phyloP scores from a whole-genome alignment of 148 eudicot genomes.

The Cornus kousa region DNA sequence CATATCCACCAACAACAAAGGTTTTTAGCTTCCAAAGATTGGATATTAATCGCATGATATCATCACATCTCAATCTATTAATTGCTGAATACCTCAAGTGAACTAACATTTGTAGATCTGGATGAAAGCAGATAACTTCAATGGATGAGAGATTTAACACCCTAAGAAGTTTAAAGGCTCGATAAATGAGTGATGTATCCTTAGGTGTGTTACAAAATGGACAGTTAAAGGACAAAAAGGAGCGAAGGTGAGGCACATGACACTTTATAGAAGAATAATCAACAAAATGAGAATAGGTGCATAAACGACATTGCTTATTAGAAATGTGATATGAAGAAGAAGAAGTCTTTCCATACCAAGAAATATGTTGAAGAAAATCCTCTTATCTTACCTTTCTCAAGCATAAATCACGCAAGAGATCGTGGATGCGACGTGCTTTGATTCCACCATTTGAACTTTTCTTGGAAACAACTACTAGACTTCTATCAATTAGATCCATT shows the following conservation, averaged over 20 bases:
- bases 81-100: too few species aligned
- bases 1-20: too few species aligned
- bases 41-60: neutral
- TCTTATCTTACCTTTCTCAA: neutral
- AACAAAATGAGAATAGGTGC: neutral
- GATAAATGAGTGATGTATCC: too few species aligned
- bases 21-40: too few species aligned
- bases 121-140: neutral
- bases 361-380: conserved; percentile 17
- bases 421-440: too few species aligned
- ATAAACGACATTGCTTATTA: neutral
- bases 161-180: neutral
- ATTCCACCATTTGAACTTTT: too few species aligned
- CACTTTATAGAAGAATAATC: too few species aligned
- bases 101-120: neutral
- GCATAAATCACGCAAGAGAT: too few species aligned
- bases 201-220: too few species aligned
- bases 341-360: neutral
- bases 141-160: neutral
- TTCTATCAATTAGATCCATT: too few species aligned
- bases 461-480: too few species aligned
- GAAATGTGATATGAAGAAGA: neutral
- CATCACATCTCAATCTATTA: too few species aligned
- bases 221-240: neutral
- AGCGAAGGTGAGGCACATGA: neutral